These are phyloP conservation scores for Ophiostoma triangulosporum DNA, from an alignment of 2,329 filamentous ascomycete genomes.

Conservation along the genomic window DNA sequence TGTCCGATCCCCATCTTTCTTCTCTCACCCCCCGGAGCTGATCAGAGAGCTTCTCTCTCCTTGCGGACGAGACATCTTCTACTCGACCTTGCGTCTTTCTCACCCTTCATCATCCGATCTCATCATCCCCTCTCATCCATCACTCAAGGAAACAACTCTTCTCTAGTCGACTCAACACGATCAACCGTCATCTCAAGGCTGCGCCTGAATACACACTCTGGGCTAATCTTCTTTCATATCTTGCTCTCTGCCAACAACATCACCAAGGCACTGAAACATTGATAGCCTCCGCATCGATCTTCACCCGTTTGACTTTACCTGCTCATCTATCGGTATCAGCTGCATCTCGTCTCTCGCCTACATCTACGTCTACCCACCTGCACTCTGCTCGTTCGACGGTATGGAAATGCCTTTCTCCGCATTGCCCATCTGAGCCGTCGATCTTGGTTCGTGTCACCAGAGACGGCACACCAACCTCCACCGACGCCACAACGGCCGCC, in stretches of 20 bases:
- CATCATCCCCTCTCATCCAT: neutral
- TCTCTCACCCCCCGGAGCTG: conserved; percentile 2
- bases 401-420: conserved; percentile 27
- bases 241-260: neutral
- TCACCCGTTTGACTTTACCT: neutral
- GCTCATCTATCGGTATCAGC: no score
- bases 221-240: no score
- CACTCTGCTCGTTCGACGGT: conserved; percentile 20
- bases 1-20: neutral
- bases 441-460: conserved; percentile 4
- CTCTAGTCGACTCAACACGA: neutral
- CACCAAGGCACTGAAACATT: conserved; percentile 9
- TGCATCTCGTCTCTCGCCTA: neutral
- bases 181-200: neutral
- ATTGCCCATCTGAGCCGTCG: conserved; percentile 23
- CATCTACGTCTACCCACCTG: neutral
- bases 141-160: neutral
- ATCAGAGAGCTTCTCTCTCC: neutral
- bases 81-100: neutral
- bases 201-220: neutral
- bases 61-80: conserved; percentile 1
- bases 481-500: no score
- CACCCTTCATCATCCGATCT: neutral
- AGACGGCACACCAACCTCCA: conserved; percentile 1
- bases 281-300: conserved; percentile 5